Evolutionary conservation across 441 rosid genomes (phyloP).

Genomic region (Gossypium trilobum): DNA sequence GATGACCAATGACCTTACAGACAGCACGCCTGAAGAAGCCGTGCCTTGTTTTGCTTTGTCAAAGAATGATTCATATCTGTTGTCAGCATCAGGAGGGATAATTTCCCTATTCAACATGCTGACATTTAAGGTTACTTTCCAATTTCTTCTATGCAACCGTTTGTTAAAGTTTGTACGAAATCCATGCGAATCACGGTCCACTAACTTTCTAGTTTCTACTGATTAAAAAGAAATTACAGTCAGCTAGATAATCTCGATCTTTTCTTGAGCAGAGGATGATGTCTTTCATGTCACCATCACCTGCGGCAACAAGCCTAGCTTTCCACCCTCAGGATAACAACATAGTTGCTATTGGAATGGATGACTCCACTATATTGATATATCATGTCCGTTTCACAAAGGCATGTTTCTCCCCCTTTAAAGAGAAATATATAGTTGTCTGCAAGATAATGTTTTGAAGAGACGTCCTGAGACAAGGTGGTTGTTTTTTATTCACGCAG

Average conservation of each 20-base stretch:
- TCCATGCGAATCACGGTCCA: neutral
- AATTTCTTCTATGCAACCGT: neutral
- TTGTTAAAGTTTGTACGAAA: neutral
- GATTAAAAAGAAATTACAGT: neutral
- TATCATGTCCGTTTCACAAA: conserved; percentile 37
- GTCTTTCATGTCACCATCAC: conserved; percentile 43
- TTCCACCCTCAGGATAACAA: conserved; percentile 61
- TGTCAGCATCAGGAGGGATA: conserved; percentile 56
- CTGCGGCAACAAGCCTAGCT: conserved; percentile 52
- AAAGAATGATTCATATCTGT: conserved; percentile 48
- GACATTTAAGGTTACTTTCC: conserved; percentile 42
- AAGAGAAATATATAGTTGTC: neutral
- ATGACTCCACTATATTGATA: conserved; percentile 40
- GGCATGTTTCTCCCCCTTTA: conserved; percentile 26
- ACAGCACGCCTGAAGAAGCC: conserved; percentile 27
- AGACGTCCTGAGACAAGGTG: neutral
- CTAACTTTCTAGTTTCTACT: neutral
- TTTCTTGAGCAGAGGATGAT: conserved; percentile 41
- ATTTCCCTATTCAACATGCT: conserved; percentile 52
- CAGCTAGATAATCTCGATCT: neutral
- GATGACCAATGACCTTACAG: conserved; percentile 45
- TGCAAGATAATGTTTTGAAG: neutral
- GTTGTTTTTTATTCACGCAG: conserved; percentile 21
- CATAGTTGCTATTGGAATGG: conserved; percentile 53
- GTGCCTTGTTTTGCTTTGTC: conserved; percentile 50